Conservation (phyloP, 2,329 filamentous ascomycete species). For the Colletotrichum costaricense region DNA sequence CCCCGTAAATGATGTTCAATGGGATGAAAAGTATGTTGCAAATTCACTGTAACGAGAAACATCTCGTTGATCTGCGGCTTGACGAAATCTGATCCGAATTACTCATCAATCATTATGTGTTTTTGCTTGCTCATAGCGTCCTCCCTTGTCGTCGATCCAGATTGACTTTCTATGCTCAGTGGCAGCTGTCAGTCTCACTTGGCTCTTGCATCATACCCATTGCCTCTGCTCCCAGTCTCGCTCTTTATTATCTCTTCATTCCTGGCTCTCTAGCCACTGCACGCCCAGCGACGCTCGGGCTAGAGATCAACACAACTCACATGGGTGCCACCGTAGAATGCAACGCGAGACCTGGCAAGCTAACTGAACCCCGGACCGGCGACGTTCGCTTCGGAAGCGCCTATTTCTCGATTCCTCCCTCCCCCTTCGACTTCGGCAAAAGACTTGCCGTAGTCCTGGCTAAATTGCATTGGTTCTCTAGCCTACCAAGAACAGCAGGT, state of each 20-base stretch:
- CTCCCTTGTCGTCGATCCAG: slow-evolving; percentile 28
- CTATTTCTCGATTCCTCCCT: not conserved
- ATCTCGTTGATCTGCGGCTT: not conserved
- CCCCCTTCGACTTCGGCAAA: slow-evolving; percentile 1
- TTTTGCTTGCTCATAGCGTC: slow-evolving; percentile 1
- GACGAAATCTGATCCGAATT: not conserved
- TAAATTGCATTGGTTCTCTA: slow-evolving; percentile 5
- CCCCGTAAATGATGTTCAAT: not conserved
- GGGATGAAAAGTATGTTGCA: not conserved
- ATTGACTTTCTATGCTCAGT: not conserved
- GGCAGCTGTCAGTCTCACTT: not conserved
- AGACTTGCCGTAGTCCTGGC: slow-evolving; percentile 11
- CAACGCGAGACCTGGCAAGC: not conserved
- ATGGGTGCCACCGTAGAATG: not conserved
- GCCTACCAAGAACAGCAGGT: slow-evolving; percentile 1
- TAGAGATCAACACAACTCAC: not conserved
- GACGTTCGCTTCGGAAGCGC: not conserved
- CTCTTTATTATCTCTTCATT: not conserved
- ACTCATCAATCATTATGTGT: not conserved
- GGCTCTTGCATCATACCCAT: slow-evolving; percentile 10
- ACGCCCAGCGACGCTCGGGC: not conserved
- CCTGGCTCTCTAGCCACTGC: not conserved
- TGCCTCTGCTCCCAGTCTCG: not conserved
- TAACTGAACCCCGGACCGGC: not conserved
- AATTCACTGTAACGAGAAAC: not conserved